Evolutionary conservation across 2,329 filamentous ascomycete genomes (phyloP).

Genomic region (Monascus ruber): DNA sequence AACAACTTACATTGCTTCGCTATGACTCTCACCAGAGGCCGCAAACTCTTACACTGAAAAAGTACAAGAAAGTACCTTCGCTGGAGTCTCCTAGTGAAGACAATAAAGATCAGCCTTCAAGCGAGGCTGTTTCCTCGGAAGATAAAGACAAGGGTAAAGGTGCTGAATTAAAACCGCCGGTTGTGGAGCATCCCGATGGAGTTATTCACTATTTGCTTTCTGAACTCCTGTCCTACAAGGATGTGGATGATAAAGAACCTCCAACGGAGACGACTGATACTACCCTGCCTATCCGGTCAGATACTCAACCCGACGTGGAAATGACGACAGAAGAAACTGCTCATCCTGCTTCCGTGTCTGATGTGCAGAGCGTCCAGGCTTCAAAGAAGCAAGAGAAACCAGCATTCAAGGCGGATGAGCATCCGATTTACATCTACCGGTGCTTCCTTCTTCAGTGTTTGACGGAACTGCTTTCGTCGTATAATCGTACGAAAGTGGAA

Average conservation of each 20-base stretch:
- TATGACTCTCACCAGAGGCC: constrained; percentile 47
- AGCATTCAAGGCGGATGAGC: constrained; percentile 79
- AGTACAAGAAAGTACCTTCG: constrained; percentile 25
- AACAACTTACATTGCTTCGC: constrained; percentile 62
- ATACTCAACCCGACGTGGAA: constrained; percentile 36
- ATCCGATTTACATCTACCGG: constrained; percentile 91
- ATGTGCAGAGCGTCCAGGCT: constrained; percentile 20
- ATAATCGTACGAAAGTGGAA: constrained; percentile 91
- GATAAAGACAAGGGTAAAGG: constrained; percentile 40
- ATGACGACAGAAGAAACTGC: constrained; percentile 34
- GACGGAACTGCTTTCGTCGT: constrained; percentile 79
- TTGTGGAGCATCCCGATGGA: constrained; percentile 85
- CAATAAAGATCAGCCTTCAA: constrained; percentile 23
- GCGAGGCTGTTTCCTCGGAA: constrained; percentile 7
- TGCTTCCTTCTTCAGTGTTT: constrained; percentile 91
- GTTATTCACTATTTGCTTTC: constrained; percentile 91
- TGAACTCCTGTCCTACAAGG: constrained; percentile 81
- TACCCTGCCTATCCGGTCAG: constrained; percentile 19
- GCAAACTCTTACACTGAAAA: constrained; percentile 44
- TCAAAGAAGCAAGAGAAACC: constrained; percentile 58
- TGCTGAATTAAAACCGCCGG: constrained; percentile 63
- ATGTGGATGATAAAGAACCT: constrained; percentile 75
- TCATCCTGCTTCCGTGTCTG: constrained; percentile 21
- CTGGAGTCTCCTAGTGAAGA: constrained; percentile 12
- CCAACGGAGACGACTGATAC: constrained; percentile 19